phyloP scores from a whole-genome alignment of 305 asterid genomes.

The Nicotiana rustica region DNA sequence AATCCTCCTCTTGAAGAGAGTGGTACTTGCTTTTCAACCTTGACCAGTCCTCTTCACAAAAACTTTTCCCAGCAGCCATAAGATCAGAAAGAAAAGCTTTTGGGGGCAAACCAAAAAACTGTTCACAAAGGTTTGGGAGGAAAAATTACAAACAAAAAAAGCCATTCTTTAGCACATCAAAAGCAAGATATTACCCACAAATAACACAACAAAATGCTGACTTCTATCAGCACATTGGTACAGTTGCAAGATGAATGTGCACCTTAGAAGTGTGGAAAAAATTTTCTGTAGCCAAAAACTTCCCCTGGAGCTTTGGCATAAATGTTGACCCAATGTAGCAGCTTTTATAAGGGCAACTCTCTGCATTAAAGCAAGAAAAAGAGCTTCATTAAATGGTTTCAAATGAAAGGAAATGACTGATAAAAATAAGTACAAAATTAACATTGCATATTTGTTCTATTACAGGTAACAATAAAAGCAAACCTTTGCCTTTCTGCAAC shows the following conservation, averaged over 20 bases:
- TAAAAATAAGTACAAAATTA: not conserved
- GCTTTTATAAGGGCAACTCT: slow-evolving; percentile 67
- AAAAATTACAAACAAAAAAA: slow-evolving; percentile 18
- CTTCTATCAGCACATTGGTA: not conserved
- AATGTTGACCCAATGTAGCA: slow-evolving; percentile 80
- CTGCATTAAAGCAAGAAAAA: slow-evolving; percentile 52
- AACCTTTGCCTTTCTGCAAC: slow-evolving; percentile 88
- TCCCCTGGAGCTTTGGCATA: slow-evolving; percentile 92
- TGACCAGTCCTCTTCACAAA: slow-evolving; percentile 91
- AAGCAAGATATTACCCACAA: slow-evolving; percentile 1
- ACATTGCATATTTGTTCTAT: slow-evolving; percentile 24
- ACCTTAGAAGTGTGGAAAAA: slow-evolving; percentile 96
- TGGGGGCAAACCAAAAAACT: slow-evolving; percentile 86
- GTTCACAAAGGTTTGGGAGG: slow-evolving; percentile 24
- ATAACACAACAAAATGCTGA: not conserved
- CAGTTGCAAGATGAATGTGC: slow-evolving; percentile 27
- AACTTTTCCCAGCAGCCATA: slow-evolving; percentile 78
- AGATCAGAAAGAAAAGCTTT: slow-evolving; percentile 79
- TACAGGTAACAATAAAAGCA: slow-evolving; percentile 28
- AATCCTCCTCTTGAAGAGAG: slow-evolving; percentile 72
- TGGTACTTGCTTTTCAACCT: slow-evolving; percentile 65
- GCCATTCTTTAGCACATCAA: slow-evolving; percentile 21
- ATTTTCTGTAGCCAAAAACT: slow-evolving; percentile 93
- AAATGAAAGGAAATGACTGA: not conserved
- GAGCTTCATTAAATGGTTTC: slow-evolving; percentile 24